Percentiles rank a stretch among this genome's conserved stretches.
Conservation (phyloP, 1,139 yeast species). For the Geotrichum phurueaensis region DNA sequence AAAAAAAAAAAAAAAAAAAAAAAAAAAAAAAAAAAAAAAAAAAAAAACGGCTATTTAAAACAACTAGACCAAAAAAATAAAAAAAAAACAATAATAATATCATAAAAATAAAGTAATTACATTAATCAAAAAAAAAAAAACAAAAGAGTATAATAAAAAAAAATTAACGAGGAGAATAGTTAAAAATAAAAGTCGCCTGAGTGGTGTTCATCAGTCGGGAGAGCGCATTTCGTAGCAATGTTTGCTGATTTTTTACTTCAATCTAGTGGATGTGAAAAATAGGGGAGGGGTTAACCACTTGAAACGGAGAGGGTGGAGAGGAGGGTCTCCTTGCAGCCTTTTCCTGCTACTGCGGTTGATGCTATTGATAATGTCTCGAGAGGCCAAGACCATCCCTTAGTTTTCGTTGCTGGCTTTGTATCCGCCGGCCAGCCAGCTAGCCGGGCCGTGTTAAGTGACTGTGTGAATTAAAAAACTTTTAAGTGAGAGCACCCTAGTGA, state of each 20-base stretch:
- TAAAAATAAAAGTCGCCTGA: not conserved
- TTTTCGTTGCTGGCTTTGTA: not conserved
- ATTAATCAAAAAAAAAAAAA: not conserved
- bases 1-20: too few species aligned
- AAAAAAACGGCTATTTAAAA: too few species aligned
- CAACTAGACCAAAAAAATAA: not conserved
- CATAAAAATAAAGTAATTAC: not conserved
- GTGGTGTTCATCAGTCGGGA: not conserved
- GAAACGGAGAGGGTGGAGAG: not conserved
- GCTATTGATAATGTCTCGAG: not conserved
- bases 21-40: too few species aligned
- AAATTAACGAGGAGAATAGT: not conserved
- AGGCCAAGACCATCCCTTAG: not conserved
- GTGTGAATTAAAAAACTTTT: not conserved
- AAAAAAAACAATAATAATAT: not conserved
- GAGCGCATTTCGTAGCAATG: not conserved
- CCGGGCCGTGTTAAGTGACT: not conserved
- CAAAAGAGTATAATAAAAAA: not conserved
- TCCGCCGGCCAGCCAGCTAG: not conserved
- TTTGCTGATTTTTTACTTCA: not conserved
- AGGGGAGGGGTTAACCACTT: not conserved
- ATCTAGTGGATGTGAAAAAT: not conserved
- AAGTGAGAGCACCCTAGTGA: not conserved
- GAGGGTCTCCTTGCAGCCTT: not conserved
- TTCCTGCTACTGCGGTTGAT: not conserved